Base-by-base conservation (phyloP, 2,329 filamentous ascomycete genomes). In the Trichoderma asperellum region DNA sequence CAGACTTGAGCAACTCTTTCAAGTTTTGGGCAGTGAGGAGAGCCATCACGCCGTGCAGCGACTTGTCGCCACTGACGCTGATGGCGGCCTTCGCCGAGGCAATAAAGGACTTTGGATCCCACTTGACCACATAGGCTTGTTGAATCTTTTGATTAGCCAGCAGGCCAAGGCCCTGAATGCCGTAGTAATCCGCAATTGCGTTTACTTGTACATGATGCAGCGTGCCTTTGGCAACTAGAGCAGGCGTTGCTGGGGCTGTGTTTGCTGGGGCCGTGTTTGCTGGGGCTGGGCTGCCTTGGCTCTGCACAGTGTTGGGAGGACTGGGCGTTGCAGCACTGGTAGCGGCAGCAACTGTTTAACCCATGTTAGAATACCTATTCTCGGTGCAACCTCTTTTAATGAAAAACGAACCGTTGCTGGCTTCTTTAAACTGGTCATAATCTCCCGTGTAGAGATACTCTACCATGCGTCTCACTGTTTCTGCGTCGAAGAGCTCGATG, bases 371-470 rank as follows among this genome's bases (percentile, higher is more conserved):
- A 37, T 18, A 24, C 24, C 24, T 24, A 7, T 18, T 11, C 47
- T 7, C 27, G 32, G 8, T 37, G 14, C 12, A 16, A 18, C 35
- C 24, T 21, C 29, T 10, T 1, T 21, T 21, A 14, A 10, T 21
- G 21, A 37, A 37, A 14, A 10, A 21, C 63, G 2, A 47, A 65
- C 68, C 68, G n/a, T 14, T 5, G 32, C 16, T 37, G 32, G 59
- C 8, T 7, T n/a, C 29, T 47, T 37, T 35, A 43, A 53, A 29
- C 6, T 24, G 61, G n/a, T 60, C 60, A 43, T 75, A 75, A 11
- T 74, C 70, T n/a, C 69, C 71, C 4, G 56, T 70, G 34, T 75
- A 75, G 11, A 75, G 40, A 24, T 72, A 75, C 8, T 74, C 59
- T 4, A 75, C 58, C 69, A 75, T 71, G 34, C 68, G 67, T 52